A percentile compares a stretch with the other conserved stretches of the same genome.
phyloP scores from a whole-genome alignment of 345 rosid genomes.

The Lenwebbia sp. region DNA sequence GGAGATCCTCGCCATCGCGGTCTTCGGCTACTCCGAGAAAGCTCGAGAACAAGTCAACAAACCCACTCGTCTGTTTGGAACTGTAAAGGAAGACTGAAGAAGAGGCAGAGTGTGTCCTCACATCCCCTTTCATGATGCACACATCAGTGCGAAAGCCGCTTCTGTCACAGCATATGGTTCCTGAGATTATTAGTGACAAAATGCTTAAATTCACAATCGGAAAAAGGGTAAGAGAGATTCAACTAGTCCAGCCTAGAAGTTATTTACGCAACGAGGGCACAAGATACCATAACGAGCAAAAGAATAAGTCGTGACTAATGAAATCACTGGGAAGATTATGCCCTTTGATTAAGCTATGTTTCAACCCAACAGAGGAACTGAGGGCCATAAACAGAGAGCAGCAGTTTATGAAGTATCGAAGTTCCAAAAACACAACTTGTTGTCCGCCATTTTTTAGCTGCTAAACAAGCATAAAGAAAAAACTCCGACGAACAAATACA shows the following conservation, averaged over 20 bases:
- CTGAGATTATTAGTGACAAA: conserved; percentile 24
- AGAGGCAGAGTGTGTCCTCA: conserved; percentile 52
- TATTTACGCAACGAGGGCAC: not conserved
- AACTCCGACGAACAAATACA: not conserved
- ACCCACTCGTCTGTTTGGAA: conserved; percentile 4
- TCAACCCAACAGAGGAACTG: not conserved
- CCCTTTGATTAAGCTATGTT: not conserved
- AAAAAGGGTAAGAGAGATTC: not conserved
- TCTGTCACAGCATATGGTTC: conserved; percentile 71
- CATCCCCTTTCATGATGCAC: conserved; percentile 72
- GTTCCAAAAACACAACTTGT: not conserved
- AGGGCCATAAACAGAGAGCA: not conserved
- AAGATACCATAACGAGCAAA: not conserved
- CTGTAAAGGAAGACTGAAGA: conserved; percentile 52
- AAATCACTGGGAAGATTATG: not conserved
- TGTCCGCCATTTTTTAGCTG: not conserved
- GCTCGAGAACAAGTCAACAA: conserved; percentile 7
- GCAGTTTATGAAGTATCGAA: not conserved
- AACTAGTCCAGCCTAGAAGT: not conserved
- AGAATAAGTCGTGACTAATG: not conserved
- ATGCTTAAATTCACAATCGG: not conserved
- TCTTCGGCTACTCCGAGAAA: not conserved
- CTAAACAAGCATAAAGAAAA: not conserved
- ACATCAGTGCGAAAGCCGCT: conserved; percentile 50
- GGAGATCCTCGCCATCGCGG: conserved; percentile 6